Conservation (phyloP, 345 rosid genomes). For the Ricinus communis region DNA sequence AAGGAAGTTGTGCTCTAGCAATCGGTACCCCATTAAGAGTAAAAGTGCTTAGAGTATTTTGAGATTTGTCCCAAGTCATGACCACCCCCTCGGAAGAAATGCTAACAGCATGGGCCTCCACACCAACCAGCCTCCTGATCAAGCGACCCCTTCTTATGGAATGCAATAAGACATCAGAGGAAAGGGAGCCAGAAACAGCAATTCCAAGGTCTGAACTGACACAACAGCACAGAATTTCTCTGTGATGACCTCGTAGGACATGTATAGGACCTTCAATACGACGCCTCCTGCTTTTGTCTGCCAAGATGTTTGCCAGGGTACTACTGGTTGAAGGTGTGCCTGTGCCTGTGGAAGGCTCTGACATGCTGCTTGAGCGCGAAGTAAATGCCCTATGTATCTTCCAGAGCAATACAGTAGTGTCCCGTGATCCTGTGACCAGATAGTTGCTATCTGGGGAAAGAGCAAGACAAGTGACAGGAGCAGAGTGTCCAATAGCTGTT, state of each 20-base stretch:
- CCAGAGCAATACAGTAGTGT: slow-evolving; percentile 85
- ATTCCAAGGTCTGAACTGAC: slow-evolving; percentile 88
- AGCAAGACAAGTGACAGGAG: slow-evolving; percentile 96
- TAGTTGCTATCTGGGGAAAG: slow-evolving; percentile 79
- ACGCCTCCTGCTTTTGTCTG: slow-evolving; percentile 58
- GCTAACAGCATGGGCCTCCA: slow-evolving; percentile 74
- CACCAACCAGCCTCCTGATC: slow-evolving; percentile 74
- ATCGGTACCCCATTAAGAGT: slow-evolving; percentile 71
- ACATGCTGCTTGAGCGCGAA: slow-evolving; percentile 48
- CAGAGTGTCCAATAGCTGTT: slow-evolving; percentile 86
- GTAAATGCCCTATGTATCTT: slow-evolving; percentile 65
- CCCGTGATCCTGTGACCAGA: slow-evolving; percentile 91
- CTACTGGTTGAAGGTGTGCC: slow-evolving; percentile 43
- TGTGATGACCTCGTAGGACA: slow-evolving; percentile 82
- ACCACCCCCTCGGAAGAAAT: slow-evolving; percentile 81
- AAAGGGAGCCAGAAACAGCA: slow-evolving; percentile 68
- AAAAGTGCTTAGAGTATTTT: slow-evolving; percentile 61
- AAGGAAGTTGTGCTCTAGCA: slow-evolving; percentile 65
- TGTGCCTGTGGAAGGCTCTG: slow-evolving; percentile 51
- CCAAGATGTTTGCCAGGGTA: slow-evolving; percentile 43
- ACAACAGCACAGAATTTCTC: slow-evolving; percentile 72
- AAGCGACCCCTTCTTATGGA: slow-evolving; percentile 82
- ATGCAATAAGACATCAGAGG: slow-evolving; percentile 79
- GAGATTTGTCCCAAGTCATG: slow-evolving; percentile 69
- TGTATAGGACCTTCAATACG: slow-evolving; percentile 92